phyloP scores from a whole-genome alignment of 768 basidiomycete genomes.

The Psilocybe subaeruginosa region DNA sequence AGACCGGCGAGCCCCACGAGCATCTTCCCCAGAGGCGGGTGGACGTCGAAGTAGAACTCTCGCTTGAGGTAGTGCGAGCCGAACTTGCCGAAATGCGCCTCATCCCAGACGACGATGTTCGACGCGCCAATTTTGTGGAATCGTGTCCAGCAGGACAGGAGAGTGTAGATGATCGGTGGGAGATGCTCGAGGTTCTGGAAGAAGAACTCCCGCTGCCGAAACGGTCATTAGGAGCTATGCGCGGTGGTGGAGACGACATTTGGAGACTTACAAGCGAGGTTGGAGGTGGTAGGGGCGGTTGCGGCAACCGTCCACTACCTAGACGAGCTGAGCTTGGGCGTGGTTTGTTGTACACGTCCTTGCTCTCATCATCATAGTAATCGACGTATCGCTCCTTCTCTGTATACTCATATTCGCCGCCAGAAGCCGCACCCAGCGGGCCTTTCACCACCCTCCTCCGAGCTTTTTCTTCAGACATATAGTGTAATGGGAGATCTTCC shows the following conservation, averaged over 20 bases:
- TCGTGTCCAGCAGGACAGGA: constrained; percentile 93
- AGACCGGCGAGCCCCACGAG: constrained; percentile 93
- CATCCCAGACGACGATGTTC: constrained; percentile 94
- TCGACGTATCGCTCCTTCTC: constrained; percentile 32
- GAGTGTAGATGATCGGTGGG: constrained; percentile 84
- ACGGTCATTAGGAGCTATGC: constrained; percentile 9
- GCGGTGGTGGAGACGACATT: neutral
- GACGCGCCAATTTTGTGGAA: constrained; percentile 91
- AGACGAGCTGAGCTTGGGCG: constrained; percentile 40
- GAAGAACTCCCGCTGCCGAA: constrained; percentile 68
- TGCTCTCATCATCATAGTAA: constrained; percentile 50
- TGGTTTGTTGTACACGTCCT: constrained; percentile 55
- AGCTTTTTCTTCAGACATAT: constrained; percentile 71
- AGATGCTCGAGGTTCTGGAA: constrained; percentile 81
- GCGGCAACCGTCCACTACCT: constrained; percentile 64
- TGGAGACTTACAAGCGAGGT: constrained; percentile 58
- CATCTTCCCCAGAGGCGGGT: constrained; percentile 99
- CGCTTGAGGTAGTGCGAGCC: constrained; percentile 98
- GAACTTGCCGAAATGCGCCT: constrained; percentile 99
- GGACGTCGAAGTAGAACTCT: constrained; percentile 99
- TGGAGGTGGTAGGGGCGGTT: constrained; percentile 63
- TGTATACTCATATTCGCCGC: constrained; percentile 19
- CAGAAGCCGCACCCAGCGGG: constrained; percentile 19
- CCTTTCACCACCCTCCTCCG: constrained; percentile 42
- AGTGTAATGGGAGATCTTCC: constrained; percentile 52